Percentiles rank a stretch among this genome's conserved stretches.
Conservation (phyloP, 1,139 yeast species). For the Casaregolazyma lundiana region DNA sequence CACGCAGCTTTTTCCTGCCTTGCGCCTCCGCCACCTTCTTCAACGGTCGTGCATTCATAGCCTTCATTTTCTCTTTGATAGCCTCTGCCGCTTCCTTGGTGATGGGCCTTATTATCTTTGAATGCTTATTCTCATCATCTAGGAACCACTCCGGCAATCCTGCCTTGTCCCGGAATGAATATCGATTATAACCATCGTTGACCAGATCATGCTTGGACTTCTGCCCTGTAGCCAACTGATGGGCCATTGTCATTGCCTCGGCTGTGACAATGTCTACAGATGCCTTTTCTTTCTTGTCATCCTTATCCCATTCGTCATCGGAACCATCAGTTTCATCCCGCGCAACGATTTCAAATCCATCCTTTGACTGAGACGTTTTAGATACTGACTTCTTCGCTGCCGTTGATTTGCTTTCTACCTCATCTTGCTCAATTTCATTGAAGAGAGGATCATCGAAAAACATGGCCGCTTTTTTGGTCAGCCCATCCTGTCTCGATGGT, state of each 20-base stretch:
- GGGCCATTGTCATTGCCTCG: conserved; percentile 97
- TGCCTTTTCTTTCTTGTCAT: conserved; percentile 34
- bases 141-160: conserved; percentile 94
- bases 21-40: conserved; percentile 97
- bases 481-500: conserved; percentile 43
- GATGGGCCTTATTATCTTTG: conserved; percentile 82
- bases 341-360: conserved; percentile 27
- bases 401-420: conserved; percentile 35
- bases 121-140: conserved; percentile 85
- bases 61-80: conserved; percentile 79
- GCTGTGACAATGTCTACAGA: conserved; percentile 78
- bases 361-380: conserved; percentile 22
- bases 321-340: conserved; percentile 25
- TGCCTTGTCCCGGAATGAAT: conserved; percentile 85
- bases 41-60: conserved; percentile 93
- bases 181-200: conserved; percentile 88
- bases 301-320: conserved; percentile 29
- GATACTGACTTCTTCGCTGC: conserved; percentile 14
- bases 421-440: conserved; percentile 46
- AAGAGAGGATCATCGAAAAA: conserved; percentile 81
- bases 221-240: conserved; percentile 87
- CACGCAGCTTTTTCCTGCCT: conserved; percentile 95
- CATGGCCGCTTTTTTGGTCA: conserved; percentile 68
- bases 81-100: conserved; percentile 97
- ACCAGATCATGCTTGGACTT: conserved; percentile 75